Evolutionary conservation across 768 basidiomycete genomes (phyloP).

Genomic region (Russula foetens): DNA sequence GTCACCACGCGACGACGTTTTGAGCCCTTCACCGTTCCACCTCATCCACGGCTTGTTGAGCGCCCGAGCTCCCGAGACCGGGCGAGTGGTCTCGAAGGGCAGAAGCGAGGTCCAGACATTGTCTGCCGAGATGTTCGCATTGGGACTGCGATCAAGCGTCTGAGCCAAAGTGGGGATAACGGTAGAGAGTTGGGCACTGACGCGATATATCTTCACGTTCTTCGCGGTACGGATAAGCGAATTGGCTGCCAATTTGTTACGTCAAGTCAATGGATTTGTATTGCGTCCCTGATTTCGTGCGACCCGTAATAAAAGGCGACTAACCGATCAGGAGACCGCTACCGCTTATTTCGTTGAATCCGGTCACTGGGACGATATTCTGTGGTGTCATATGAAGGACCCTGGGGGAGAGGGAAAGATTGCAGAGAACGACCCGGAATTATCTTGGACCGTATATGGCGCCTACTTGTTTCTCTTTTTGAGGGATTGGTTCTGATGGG

Average conservation of each 20-base stretch:
- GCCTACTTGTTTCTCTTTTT: neutral
- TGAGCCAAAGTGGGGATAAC: neutral
- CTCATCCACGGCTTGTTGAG: conserved; percentile 17
- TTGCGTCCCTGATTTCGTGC: too few relatives aligned
- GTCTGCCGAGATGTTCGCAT: conserved; percentile 10
- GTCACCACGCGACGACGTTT: neutral
- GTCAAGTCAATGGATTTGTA: too few relatives aligned
- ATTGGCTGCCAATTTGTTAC: neutral
- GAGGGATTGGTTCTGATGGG: too few relatives aligned
- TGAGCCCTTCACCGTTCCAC: conserved; percentile 11
- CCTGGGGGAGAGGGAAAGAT: neutral
- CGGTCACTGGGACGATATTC: neutral
- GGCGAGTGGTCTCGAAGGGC: conserved; percentile 9
- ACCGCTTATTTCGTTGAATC: neutral
- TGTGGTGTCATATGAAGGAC: conserved; percentile 3
- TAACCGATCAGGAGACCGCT: conserved; percentile 5
- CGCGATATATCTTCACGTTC: conserved; percentile 15
- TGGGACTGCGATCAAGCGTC: conserved; percentile 2
- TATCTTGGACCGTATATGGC: neutral
- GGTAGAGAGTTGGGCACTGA: neutral
- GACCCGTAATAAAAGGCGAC: neutral
- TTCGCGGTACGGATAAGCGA: conserved; percentile 6
- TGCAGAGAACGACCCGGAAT: neutral
- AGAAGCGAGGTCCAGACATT: conserved; percentile 9
- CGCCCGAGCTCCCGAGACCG: conserved; percentile 13